Evolutionary conservation across 2,329 filamentous ascomycete genomes (phyloP), one percentile per base, ranked within the genome.

Genomic region (Clarireedia hainanense): DNA sequence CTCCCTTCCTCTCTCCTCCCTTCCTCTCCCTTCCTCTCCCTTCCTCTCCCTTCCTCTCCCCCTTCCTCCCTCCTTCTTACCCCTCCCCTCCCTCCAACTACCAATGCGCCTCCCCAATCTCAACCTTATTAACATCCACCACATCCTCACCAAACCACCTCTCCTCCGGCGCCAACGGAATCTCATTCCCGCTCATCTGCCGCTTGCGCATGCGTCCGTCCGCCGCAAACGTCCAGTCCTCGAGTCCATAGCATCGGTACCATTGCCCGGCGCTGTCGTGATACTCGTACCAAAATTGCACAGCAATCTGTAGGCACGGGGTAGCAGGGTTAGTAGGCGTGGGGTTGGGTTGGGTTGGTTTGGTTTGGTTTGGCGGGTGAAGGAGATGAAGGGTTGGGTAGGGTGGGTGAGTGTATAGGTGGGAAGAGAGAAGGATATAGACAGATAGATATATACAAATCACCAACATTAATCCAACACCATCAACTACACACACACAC

Each of bases 231-330:
- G 85, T 89, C 86, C 86, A 89, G 67, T 90, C 85, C 66, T 90
- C 86, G 10, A 95, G 78, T 0, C 90, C 90, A 66, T 95, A 95
- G 46, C 86, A 91, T n/a, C 89, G 78, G 78, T 86, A 91, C 89
- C 89, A 95, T 69, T 89, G 83, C 39, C 86, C 85, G 1, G 76
- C 64, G 6, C 72, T 72, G 65, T 92, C 88, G 70, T 95, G 86
- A 65, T 92, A 95, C 51, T 69, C 67, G 46, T 69, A 69, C 89
- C 89, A 95, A 69, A 94, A 95, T 67, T 95, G 89, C 23, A 95
- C 90, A 1, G 89, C 89, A 61, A 91, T 92, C 71, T 82, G 45
- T 1, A 5, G 20, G 20, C 20, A 20, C 20, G 20, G 20, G 20
- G 20, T 20, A 20, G 20, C 2, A 20, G 20, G 20, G 20, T 20